Conservation (phyloP, 306 rosid genomes). For the Ormosia emarginata region DNA sequence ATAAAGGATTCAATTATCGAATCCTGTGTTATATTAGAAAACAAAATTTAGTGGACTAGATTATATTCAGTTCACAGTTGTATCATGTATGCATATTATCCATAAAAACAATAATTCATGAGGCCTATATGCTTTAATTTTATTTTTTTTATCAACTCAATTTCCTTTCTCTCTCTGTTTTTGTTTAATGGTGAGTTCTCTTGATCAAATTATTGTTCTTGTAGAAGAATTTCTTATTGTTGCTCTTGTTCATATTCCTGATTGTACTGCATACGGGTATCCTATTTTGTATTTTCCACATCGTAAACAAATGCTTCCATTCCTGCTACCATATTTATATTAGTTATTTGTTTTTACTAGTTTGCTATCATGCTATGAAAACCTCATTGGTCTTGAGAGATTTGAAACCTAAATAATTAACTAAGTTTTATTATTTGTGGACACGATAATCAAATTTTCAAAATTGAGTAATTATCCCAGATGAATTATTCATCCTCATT, state of each 20-base stretch:
- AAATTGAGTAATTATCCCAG: neutral
- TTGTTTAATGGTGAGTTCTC: neutral
- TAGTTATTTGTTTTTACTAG: neutral
- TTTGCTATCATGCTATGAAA: neutral
- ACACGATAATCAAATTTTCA: neutral
- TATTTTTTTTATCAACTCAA: neutral
- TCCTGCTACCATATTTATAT: neutral
- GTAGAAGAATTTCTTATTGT: neutral
- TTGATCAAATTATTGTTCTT: neutral
- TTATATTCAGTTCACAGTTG: constrained; percentile 6
- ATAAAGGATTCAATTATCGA: neutral
- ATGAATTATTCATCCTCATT: neutral
- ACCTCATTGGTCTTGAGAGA: neutral
- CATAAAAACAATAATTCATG: neutral
- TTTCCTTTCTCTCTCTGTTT: neutral
- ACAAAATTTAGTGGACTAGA: neutral
- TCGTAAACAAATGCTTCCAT: neutral
- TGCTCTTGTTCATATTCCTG: neutral
- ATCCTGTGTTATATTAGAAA: neutral
- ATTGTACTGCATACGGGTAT: neutral
- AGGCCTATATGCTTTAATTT: neutral
- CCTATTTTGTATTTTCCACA: neutral
- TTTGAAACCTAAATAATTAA: neutral
- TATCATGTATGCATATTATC: constrained; percentile 16
- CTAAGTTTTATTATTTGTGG: neutral